Evolutionary conservation across 768 basidiomycete species (phyloP).

Genomic region (Botryobasidium botryosum): DNA sequence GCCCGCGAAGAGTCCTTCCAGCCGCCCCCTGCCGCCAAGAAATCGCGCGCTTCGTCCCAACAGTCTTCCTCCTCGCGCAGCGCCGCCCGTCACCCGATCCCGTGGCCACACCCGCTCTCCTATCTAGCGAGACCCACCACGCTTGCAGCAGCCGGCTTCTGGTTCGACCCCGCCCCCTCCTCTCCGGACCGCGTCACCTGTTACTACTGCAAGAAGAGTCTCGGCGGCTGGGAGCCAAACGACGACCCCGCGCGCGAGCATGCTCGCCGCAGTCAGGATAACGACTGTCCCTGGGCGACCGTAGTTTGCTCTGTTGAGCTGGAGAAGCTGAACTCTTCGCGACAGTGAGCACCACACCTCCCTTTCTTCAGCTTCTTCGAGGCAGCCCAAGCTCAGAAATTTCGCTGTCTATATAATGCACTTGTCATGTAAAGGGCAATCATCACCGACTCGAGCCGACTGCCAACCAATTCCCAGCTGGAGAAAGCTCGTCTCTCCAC

Average conservation of each 20-base stretch:
- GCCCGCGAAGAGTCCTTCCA: no score
- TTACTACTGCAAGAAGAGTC: constrained; percentile 65
- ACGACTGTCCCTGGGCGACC: constrained; percentile 64
- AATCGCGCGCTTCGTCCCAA: no score
- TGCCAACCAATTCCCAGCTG: constrained; percentile 52
- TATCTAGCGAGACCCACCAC: constrained; percentile 54
- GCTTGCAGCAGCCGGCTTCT: constrained; percentile 84
- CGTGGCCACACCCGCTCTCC: constrained; percentile 55
- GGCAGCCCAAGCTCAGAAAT: no score
- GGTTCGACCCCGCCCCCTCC: constrained; percentile 49
- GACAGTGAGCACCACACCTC: no score
- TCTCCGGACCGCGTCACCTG: constrained; percentile 66
- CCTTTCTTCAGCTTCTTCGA: no score
- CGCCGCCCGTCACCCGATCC: neutral
- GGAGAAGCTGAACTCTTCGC: no score
- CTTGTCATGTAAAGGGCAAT: no score
- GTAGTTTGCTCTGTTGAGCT: constrained; percentile 49
- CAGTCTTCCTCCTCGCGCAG: no score
- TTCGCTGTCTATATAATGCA: no score
- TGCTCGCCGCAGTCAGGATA: constrained; percentile 37
- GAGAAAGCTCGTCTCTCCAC: constrained; percentile 57
- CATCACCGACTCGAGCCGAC: no score
- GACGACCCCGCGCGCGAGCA: constrained; percentile 86
- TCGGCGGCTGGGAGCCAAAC: constrained; percentile 67
- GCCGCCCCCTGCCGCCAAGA: neutral